phyloP scores from a whole-genome alignment of 2,329 filamentous ascomycete genomes.

The Colletotrichum horii region DNA sequence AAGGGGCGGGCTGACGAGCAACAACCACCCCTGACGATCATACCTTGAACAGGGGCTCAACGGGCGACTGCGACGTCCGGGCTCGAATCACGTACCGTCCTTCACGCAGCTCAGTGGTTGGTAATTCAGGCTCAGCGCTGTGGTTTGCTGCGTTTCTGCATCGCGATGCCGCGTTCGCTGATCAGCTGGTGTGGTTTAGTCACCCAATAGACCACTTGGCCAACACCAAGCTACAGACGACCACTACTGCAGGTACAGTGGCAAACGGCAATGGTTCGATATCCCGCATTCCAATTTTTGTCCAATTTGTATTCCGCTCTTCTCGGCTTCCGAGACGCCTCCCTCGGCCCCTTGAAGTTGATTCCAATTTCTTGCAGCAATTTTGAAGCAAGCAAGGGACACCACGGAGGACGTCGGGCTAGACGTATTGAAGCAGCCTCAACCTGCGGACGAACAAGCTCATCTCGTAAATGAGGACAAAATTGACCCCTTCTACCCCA shows the following conservation, averaged over 20 bases:
- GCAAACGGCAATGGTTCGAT: background rate
- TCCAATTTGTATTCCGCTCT: background rate
- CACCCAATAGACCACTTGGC: background rate
- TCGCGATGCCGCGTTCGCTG: background rate
- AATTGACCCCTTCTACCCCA: background rate
- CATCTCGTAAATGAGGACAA: background rate
- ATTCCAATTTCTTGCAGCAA: conserved; percentile 8
- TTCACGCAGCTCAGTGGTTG: background rate
- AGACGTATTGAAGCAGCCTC: background rate
- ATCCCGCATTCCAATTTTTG: background rate
- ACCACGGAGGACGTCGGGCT: background rate
- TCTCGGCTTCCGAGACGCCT: conserved; percentile 7
- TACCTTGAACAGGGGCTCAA: conserved; percentile 4
- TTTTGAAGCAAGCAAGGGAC: background rate
- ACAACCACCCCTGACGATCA: conserved; percentile 19
- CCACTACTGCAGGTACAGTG: conserved; percentile 15
- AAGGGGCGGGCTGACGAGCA: conserved; percentile 9
- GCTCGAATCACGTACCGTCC: background rate
- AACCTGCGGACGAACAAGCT: background rate
- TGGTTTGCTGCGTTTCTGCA: background rate
- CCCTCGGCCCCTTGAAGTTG: conserved; percentile 5
- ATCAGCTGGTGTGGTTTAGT: background rate
- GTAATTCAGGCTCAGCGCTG: background rate
- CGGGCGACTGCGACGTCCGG: background rate
- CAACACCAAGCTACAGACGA: background rate